Evolutionary conservation across 164 flowering plant species (phyloP).

Genomic region (Brasenia schreberi): DNA sequence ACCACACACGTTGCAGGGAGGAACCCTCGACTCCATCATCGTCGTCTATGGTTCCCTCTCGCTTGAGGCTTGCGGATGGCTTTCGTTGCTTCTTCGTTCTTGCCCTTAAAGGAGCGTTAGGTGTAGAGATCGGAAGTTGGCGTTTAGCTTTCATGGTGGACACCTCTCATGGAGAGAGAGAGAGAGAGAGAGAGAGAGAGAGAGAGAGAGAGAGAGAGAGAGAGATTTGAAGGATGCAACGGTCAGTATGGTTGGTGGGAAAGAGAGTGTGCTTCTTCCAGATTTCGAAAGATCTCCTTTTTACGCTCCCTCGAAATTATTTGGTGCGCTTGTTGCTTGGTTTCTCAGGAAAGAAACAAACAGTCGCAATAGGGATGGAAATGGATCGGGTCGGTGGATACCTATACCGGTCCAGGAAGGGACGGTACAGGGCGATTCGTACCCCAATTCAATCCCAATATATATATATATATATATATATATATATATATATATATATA

Average conservation of each 20-base stretch:
- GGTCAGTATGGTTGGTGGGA: not conserved
- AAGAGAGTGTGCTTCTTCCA: not conserved
- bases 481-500: no score
- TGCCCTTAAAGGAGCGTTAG: constrained; percentile 18
- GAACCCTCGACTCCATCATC: constrained; percentile 75
- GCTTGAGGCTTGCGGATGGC: constrained; percentile 7
- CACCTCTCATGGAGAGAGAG: constrained; percentile 3
- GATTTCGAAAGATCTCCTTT: no score
- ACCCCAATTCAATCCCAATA: no score
- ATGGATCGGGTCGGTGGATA: no score
- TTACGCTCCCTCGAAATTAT: no score
- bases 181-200: constrained; percentile 3
- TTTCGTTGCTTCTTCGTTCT: constrained; percentile 2
- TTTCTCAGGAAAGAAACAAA: no score
- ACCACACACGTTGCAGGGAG: constrained; percentile 68
- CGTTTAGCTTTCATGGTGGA: constrained; percentile 34
- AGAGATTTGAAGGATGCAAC: not conserved
- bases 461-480: no score
- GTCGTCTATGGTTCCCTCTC: constrained; percentile 10
- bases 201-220: constrained; percentile 26
- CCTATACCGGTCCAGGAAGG: no score
- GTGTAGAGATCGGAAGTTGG: constrained; percentile 39
- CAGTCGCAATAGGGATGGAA: no score
- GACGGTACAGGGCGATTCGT: no score
- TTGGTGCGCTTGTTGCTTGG: no score